Percentiles rank a stretch among this genome's conserved stretches.
Conservation (phyloP, 257 asterid genomes). For the Solanum peruvianum region DNA sequence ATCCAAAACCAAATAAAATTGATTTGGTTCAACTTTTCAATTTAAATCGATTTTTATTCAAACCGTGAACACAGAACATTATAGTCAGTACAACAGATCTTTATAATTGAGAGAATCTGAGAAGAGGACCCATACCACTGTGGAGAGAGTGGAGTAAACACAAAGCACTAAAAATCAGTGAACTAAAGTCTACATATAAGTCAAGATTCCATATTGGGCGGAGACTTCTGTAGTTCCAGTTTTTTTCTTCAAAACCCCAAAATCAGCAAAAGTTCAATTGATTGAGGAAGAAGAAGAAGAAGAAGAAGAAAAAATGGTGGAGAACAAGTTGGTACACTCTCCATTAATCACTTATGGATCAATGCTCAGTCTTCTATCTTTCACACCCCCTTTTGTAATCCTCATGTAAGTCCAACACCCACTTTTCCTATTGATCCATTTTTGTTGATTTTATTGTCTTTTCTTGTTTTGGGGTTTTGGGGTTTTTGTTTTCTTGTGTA, state of each 20-base stretch:
- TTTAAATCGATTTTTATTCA: too few relatives aligned
- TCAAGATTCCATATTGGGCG: background rate
- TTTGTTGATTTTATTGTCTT: background rate
- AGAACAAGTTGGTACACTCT: slow-evolving; percentile 56
- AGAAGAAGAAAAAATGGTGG: slow-evolving; percentile 29
- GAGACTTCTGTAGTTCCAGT: background rate
- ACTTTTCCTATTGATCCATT: background rate
- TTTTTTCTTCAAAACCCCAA: background rate
- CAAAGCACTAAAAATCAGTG: background rate
- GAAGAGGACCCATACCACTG: background rate
- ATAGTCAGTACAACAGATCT: background rate
- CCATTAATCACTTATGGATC: slow-evolving; percentile 69
- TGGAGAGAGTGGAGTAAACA: background rate
- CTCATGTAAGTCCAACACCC: slow-evolving; percentile 46
- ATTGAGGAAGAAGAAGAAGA: background rate
- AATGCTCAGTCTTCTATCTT: slow-evolving; percentile 64
- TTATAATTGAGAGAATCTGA: background rate
- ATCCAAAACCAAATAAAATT: too few relatives aligned
- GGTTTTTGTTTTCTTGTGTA: background rate
- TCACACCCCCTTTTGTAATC: slow-evolving; percentile 92
- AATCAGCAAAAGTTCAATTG: background rate
- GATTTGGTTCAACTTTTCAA: too few relatives aligned
- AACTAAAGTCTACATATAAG: background rate
- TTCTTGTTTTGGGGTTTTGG: background rate
- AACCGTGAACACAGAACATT: background rate